A percentile compares a stretch with the other conserved stretches of the same genome.
These are phyloP conservation scores for Aspergillus uvarum DNA, from an alignment of 2,329 filamentous ascomycete genomes.

Conservation along the genomic window DNA sequence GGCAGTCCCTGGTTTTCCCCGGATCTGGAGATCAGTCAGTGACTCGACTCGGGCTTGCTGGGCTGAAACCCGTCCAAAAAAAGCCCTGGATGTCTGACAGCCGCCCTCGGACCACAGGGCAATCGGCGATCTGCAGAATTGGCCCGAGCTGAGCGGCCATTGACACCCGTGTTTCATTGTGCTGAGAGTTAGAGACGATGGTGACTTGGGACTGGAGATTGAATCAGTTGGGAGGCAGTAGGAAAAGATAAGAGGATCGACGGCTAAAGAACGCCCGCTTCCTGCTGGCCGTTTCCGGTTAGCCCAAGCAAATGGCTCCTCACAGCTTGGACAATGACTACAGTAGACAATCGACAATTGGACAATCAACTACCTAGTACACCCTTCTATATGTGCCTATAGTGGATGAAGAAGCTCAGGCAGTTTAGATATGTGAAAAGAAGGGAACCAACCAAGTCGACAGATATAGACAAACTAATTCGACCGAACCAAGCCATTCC, in stretches of 20 bases:
- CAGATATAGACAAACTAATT: neutral
- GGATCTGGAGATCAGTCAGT: neutral
- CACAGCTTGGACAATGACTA: too few relatives aligned
- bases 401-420: too few relatives aligned
- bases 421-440: too few relatives aligned
- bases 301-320: neutral
- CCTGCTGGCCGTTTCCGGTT: neutral
- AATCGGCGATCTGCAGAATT: neutral
- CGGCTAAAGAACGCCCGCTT: neutral
- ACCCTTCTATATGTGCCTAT: too few relatives aligned
- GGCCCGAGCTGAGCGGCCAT: neutral
- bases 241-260: neutral
- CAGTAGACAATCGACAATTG: neutral
- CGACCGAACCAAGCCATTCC: too few relatives aligned
- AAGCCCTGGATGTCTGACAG: neutral
- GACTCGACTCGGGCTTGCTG: neutral
- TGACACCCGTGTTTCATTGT: neutral
- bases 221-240: neutral
- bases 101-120: neutral
- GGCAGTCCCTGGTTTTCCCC: slow-evolving; percentile 4
- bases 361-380: too few relatives aligned
- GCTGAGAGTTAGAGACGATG: too few relatives aligned
- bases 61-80: neutral
- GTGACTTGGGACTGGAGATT: too few relatives aligned
- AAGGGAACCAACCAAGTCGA: neutral